A percentile compares a stretch with the other conserved stretches of the same genome.
phyloP scores from a whole-genome alignment of 2,329 filamentous ascomycete genomes.

The Claviceps arundinis region DNA sequence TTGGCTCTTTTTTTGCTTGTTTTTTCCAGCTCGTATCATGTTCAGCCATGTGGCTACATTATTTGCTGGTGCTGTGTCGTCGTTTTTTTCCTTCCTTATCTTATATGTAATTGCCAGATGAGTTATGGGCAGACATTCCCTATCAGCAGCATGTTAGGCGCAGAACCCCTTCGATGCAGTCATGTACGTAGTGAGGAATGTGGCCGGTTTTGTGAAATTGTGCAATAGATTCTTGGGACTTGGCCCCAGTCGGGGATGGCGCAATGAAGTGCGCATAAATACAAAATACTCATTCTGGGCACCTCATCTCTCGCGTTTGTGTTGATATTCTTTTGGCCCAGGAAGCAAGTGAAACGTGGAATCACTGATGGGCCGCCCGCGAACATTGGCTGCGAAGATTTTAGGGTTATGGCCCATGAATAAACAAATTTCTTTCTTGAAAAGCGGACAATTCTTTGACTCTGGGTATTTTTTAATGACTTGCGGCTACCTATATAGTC shows the following conservation, averaged over 20 bases:
- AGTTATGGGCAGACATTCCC: slow-evolving; percentile 13
- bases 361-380: too few species aligned
- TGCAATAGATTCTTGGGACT: slow-evolving; percentile 23
- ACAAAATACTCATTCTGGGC: slow-evolving; percentile 4
- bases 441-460: not conserved
- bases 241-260: not conserved
- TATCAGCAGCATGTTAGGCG: slow-evolving; percentile 23
- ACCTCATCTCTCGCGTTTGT: too few species aligned
- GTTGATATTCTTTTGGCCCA: too few species aligned
- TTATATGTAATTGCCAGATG: slow-evolving; percentile 6
- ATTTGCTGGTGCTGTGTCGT: slow-evolving; percentile 3
- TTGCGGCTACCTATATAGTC: slow-evolving; percentile 11
- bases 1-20: slow-evolving; percentile 6
- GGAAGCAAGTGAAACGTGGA: too few species aligned
- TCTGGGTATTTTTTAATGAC: slow-evolving; percentile 10
- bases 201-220: slow-evolving; percentile 22
- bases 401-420: not conserved
- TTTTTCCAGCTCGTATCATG: slow-evolving; percentile 6
- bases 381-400: too few species aligned
- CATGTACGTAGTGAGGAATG: slow-evolving; percentile 2
- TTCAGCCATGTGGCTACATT: slow-evolving; percentile 8
- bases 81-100: slow-evolving; percentile 7
- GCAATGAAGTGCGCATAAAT: slow-evolving; percentile 10
- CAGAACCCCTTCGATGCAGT: slow-evolving; percentile 9
- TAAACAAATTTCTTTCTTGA: not conserved